Base-by-base conservation (phyloP, 2,329 filamentous ascomycete species). In the Cladophialophora bantiana region DNA sequence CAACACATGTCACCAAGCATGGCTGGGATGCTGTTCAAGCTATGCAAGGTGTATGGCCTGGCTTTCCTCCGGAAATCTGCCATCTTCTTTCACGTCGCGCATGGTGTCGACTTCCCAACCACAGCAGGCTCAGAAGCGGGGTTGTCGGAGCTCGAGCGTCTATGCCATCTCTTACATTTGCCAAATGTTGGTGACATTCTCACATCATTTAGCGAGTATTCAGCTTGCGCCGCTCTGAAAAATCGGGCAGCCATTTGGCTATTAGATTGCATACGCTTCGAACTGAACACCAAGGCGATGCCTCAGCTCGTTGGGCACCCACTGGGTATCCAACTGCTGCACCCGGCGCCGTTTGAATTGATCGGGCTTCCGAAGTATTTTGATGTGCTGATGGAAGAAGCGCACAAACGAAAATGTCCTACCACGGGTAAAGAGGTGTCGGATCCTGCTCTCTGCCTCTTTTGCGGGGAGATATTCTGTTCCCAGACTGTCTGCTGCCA, bases 401-500 rank as follows among this genome's bases (percentile, higher is more conserved):
- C 93, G 32, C 94, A 95, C 72, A 89, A 89, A 70, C 84, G 90
- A 60, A 89, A 86, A 58, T 99, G 95, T 75, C 93, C 93, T 0
- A 96, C 89, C 1, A 97, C 93, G 1, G 93, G 93, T 71, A 96
- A 95, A 77, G 94, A 97, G 73, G 82, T 99, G 59, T 90, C 89
- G 1, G 96, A 99, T 77, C 93, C 95, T 0, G 92, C 91, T 70
- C 87, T 99, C 42, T 99, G 95, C 75, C 85, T 99, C 45, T 93
- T 97, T 81, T 99, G 95, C 76, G 94, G 95, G 38, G 93, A 94
- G n/a, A 92, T 99, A 48, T 94, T 97, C 79, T 99, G 95, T 79
- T 93, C 91, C 9, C 95, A 99, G 81, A 93, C 91, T 54, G 90
- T 94, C 55, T 99, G 95, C 81, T 99, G 95, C 77, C 88, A 92